phyloP scores from a whole-genome alignment of 2,329 filamentous ascomycete species.

The Fusarium praegraminearum region DNA sequence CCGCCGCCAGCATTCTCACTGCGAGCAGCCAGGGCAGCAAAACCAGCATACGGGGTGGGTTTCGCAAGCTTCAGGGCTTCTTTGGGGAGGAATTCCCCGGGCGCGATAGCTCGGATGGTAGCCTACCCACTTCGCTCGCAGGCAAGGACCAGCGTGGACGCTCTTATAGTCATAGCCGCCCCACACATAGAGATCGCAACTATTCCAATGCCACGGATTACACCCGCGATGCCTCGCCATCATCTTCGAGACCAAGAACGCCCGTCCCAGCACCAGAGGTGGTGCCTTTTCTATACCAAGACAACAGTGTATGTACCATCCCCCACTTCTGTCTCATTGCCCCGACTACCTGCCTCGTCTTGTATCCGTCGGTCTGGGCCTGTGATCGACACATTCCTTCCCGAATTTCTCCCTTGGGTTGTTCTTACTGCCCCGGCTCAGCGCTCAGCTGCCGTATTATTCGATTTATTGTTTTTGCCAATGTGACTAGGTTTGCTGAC shows the following conservation, averaged over 20 bases:
- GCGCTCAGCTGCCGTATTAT: constrained; percentile 10
- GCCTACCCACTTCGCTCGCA: constrained; percentile 63
- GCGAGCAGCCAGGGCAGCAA: constrained; percentile 88
- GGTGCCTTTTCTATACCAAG: constrained; percentile 97
- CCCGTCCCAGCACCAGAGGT: constrained; percentile 91
- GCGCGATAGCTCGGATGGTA: constrained; percentile 79
- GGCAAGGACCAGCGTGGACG: constrained; percentile 72
- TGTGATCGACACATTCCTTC: constrained; percentile 34
- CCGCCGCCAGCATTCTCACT: constrained; percentile 82
- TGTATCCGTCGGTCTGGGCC: constrained; percentile 17
- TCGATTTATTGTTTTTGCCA: constrained; percentile 4
- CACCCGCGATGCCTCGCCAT: constrained; percentile 79
- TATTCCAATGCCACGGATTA: constrained; percentile 82
- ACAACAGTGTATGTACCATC: constrained; percentile 70
- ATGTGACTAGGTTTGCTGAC: constrained; percentile 43
- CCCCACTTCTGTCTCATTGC: constrained; percentile 44
- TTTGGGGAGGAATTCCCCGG: constrained; percentile 90
- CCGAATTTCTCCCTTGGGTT: constrained; percentile 19
- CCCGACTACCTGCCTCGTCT: constrained; percentile 26
- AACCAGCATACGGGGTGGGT: constrained; percentile 75
- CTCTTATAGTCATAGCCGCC: constrained; percentile 70
- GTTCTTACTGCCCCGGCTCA: constrained; percentile 19
- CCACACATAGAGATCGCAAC: constrained; percentile 77
- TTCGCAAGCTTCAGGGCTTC: constrained; percentile 89
- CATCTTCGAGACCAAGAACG: constrained; percentile 82